Conservation (phyloP, 2,329 filamentous ascomycete species). For the Xylariaceae sp. region DNA sequence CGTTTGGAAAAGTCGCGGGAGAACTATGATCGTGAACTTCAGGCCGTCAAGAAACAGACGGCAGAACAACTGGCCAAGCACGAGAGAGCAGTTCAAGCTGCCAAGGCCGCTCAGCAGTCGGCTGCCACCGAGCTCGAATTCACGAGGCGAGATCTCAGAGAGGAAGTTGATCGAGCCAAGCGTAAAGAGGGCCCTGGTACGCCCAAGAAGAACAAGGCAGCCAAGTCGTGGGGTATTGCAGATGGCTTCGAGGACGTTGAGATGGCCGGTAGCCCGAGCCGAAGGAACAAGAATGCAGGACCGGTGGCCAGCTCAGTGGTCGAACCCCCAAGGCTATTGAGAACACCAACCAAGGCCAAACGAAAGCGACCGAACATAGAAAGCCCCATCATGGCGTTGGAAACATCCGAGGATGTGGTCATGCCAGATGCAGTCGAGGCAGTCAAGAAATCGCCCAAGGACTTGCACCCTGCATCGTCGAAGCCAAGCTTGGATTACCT, state of each 20-base stretch:
- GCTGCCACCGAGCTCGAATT: constrained; percentile 69
- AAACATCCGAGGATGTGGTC: constrained; percentile 40
- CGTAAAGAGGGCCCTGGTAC: constrained; percentile 47
- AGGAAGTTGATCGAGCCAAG: constrained; percentile 46
- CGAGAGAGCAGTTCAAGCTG: constrained; percentile 59
- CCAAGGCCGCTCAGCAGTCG: constrained; percentile 60
- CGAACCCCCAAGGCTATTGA: constrained; percentile 32
- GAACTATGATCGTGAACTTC: constrained; percentile 59
- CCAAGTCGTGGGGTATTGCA: constrained; percentile 54
- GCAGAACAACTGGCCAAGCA: constrained; percentile 61
- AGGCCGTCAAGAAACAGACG: constrained; percentile 57
- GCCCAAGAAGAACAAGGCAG: constrained; percentile 53
- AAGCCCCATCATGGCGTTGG: constrained; percentile 61
- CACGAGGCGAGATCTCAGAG: constrained; percentile 64
- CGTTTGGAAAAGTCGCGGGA: constrained; percentile 60
- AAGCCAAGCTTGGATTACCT: constrained; percentile 35
- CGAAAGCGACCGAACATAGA: constrained; percentile 62
- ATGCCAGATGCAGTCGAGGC: constrained; percentile 28
- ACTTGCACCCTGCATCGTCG: constrained; percentile 40
- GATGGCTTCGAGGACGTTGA: constrained; percentile 75
- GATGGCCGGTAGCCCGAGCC: constrained; percentile 49
- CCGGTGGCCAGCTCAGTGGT: constrained; percentile 40
- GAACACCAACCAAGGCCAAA: constrained; percentile 65
- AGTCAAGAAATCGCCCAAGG: constrained; percentile 8
- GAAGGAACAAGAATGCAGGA: constrained; percentile 38